Conservation (phyloP, 768 basidiomycete genomes). For the Trametes sanguinea region DNA sequence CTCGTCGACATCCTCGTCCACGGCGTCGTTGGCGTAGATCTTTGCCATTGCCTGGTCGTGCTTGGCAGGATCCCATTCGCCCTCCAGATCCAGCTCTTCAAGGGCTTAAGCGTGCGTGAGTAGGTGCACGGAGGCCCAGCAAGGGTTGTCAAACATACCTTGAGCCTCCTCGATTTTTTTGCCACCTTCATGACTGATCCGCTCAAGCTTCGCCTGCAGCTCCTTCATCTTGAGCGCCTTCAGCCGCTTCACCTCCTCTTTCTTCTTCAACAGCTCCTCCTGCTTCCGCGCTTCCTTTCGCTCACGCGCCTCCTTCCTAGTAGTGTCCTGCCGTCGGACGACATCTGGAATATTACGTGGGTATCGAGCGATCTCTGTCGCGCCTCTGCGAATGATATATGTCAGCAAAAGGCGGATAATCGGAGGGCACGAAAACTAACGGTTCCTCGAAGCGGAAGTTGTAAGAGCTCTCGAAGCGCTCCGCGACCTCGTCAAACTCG, state of each 20-base stretch:
- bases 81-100: slow-evolving; percentile 79
- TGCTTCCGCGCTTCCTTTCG: slow-evolving; percentile 77
- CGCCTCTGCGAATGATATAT: slow-evolving; percentile 49
- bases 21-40: slow-evolving; percentile 61
- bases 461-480: slow-evolving; percentile 93
- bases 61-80: slow-evolving; percentile 86
- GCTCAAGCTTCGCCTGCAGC: slow-evolving; percentile 71
- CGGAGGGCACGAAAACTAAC: slow-evolving; percentile 47
- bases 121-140: neutral
- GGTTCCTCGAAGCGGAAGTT: slow-evolving; percentile 98
- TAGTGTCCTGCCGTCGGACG: slow-evolving; percentile 73
- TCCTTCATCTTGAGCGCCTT: slow-evolving; percentile 87
- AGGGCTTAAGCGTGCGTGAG: slow-evolving; percentile 45
- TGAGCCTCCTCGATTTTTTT: slow-evolving; percentile 41
- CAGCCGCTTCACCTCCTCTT: slow-evolving; percentile 79
- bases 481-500: slow-evolving; percentile 87
- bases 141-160: slow-evolving; percentile 20
- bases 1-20: slow-evolving; percentile 34
- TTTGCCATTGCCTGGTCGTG: slow-evolving; percentile 84
- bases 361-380: slow-evolving; percentile 65
- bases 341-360: slow-evolving; percentile 70
- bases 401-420: neutral
- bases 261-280: slow-evolving; percentile 69
- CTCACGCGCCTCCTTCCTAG: slow-evolving; percentile 83
- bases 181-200: slow-evolving; percentile 72